Base-by-base conservation (phyloP, 306 rosid species). In the Mimosa bimucronata region DNA sequence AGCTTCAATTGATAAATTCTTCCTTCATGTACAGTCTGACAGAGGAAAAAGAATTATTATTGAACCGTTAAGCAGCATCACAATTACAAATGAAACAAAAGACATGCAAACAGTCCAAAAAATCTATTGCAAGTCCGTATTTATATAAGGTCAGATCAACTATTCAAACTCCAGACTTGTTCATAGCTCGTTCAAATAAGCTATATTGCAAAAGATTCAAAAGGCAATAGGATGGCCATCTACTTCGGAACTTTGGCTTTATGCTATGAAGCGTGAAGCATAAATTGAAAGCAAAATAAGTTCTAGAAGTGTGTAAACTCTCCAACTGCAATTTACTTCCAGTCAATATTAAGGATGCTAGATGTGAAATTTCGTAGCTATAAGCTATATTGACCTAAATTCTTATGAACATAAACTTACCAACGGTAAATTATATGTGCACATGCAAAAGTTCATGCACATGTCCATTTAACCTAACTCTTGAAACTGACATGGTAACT, bases 1-100 rank as follows among this genome's bases (percentile, higher is more conserved):
- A 96, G 90, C 94, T 96, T 96, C 96, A 96, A 88, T 76, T 96
- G 99, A 85, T 96, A 96, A 83, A 96, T 96, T 80, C 97, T 90
- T 75, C 99, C 99, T 87, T 96, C 99, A 88, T 96, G 99, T 82
- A 96, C 98, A 30, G 97, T 93, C 99, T 96, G 80, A 65, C 74
- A 64, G 75, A 78, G 13, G 40, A 25, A 31, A 18, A 80, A 79
- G 60, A 13, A 74, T 57, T 61, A 77, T 71, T 46, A 82, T 42
- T 73, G 48, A 64, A 84, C 71, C 53, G 6, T 66, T 68, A 75
- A 85, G 75, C 19, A 86, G 66, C 41, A 13, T 37, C 50, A 44
- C 64, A 71, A 61, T 40, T 75, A 78, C 30, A 41, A 69, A 57
- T 66, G 72, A 71, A 77, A 38, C n/a, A 7, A 38, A 65, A 66